Evolutionary conservation across 768 basidiomycete species (phyloP).

Genomic region (Boletus rufocinnamomeus): DNA sequence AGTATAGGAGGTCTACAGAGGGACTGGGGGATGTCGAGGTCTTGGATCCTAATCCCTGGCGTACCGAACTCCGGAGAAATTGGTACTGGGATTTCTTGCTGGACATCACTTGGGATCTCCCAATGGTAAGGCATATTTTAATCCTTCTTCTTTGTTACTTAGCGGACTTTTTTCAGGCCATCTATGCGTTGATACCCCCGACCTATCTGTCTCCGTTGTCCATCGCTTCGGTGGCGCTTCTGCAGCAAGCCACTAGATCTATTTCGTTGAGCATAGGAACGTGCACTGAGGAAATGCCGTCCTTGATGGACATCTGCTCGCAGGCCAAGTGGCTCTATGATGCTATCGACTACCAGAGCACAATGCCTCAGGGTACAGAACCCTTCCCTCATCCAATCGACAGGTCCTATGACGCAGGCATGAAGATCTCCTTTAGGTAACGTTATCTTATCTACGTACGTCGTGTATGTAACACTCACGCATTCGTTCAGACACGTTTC

Average conservation of each 20-base stretch:
- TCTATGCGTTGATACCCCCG: slow-evolving; percentile 27
- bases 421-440: slow-evolving; percentile 32
- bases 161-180: slow-evolving; percentile 18
- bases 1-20: slow-evolving; percentile 37
- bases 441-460: neutral
- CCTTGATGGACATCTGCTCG: slow-evolving; percentile 15
- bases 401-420: slow-evolving; percentile 18
- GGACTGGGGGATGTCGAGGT: slow-evolving; percentile 33
- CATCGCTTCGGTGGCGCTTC: slow-evolving; percentile 36
- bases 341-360: slow-evolving; percentile 22
- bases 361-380: slow-evolving; percentile 21
- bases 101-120: slow-evolving; percentile 34
- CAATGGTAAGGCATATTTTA: slow-evolving; percentile 32
- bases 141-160: neutral
- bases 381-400: slow-evolving; percentile 19
- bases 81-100: slow-evolving; percentile 42
- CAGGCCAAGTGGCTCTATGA: slow-evolving; percentile 25
- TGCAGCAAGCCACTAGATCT: slow-evolving; percentile 34
- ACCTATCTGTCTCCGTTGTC: slow-evolving; percentile 31
- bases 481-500: slow-evolving; percentile 18
- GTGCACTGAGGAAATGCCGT: slow-evolving; percentile 8
- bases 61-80: slow-evolving; percentile 11
- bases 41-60: slow-evolving; percentile 30
- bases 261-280: slow-evolving; percentile 20
- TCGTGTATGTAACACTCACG: neutral